These are phyloP conservation scores for Magnolia sinica DNA, from an alignment of 164 flowering plant genomes.

Conservation along the genomic window DNA sequence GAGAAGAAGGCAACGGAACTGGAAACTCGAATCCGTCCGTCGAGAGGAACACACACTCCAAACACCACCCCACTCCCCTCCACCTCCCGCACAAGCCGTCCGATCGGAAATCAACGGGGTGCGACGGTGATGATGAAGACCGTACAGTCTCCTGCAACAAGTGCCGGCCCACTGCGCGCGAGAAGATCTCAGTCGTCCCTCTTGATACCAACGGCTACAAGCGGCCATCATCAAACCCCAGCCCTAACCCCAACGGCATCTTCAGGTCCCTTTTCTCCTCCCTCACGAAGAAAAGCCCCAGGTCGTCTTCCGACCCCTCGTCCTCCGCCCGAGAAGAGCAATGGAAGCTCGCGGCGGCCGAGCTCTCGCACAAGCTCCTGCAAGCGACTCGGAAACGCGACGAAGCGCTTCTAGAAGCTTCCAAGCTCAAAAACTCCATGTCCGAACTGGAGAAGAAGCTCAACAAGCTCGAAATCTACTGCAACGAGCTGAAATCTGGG, in stretches of 20 bases:
- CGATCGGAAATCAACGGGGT: not conserved
- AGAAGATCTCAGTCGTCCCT: constrained; percentile 71
- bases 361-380: constrained; percentile 74
- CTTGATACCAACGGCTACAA: constrained; percentile 33
- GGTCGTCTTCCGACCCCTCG: constrained; percentile 3
- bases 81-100: constrained; percentile 14
- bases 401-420: constrained; percentile 77
- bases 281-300: constrained; percentile 58
- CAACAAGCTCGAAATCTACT: constrained; percentile 71
- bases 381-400: constrained; percentile 70
- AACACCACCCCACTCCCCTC: constrained; percentile 58
- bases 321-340: constrained; percentile 52
- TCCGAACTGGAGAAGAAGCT: constrained; percentile 87
- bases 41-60: constrained; percentile 3
- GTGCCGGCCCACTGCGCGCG: constrained; percentile 75
- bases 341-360: constrained; percentile 65
- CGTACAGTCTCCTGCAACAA: constrained; percentile 71
- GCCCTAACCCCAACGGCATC: constrained; percentile 52
- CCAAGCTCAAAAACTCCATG: constrained; percentile 72
- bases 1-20: constrained; percentile 14
- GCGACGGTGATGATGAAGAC: constrained; percentile 16
- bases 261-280: constrained; percentile 56
- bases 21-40: constrained; percentile 8
- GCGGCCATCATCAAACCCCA: constrained; percentile 21
- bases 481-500: constrained; percentile 63